These are phyloP conservation scores for Russula earlei DNA, from an alignment of 768 basidiomycete species.

Conservation along the genomic window DNA sequence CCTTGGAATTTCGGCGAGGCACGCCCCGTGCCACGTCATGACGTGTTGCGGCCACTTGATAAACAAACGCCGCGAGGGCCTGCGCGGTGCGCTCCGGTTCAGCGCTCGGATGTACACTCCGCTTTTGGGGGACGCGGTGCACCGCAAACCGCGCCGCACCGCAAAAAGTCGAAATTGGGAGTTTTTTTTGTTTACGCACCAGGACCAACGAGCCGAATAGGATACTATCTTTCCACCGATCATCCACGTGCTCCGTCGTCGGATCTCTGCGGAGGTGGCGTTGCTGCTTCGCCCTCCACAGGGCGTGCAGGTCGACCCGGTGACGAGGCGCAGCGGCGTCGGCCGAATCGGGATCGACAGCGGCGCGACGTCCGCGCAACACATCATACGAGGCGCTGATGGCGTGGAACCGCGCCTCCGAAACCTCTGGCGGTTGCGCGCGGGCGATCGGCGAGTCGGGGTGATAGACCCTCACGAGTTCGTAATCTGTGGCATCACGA, in stretches of 20 bases:
- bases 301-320: slow-evolving; percentile 25
- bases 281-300: slow-evolving; percentile 33
- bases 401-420: slow-evolving; percentile 58
- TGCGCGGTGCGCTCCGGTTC: too few relatives aligned
- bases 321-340: slow-evolving; percentile 21
- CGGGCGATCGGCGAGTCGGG: slow-evolving; percentile 51
- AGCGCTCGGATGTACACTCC: too few relatives aligned
- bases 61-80: slow-evolving; percentile 8
- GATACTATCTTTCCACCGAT: slow-evolving; percentile 57
- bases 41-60: slow-evolving; percentile 2
- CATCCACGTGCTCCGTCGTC: slow-evolving; percentile 43
- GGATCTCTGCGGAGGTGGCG: too few relatives aligned
- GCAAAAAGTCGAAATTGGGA: neutral
- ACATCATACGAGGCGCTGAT: slow-evolving; percentile 61
- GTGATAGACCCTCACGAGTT: slow-evolving; percentile 72
- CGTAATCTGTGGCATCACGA: slow-evolving; percentile 45
- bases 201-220: slow-evolving; percentile 46
- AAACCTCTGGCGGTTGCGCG: slow-evolving; percentile 35
- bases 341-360: slow-evolving; percentile 17
- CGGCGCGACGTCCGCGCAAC: slow-evolving; percentile 41
- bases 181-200: slow-evolving; percentile 35
- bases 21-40: neutral
- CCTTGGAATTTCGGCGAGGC: neutral
- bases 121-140: too few relatives aligned
- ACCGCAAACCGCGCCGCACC: too few relatives aligned